A percentile compares a stretch with the other conserved stretches of the same genome.
These are phyloP conservation scores for Diplodia scrobiculata DNA, from an alignment of 2,329 filamentous ascomycete species.

Conservation along the genomic window DNA sequence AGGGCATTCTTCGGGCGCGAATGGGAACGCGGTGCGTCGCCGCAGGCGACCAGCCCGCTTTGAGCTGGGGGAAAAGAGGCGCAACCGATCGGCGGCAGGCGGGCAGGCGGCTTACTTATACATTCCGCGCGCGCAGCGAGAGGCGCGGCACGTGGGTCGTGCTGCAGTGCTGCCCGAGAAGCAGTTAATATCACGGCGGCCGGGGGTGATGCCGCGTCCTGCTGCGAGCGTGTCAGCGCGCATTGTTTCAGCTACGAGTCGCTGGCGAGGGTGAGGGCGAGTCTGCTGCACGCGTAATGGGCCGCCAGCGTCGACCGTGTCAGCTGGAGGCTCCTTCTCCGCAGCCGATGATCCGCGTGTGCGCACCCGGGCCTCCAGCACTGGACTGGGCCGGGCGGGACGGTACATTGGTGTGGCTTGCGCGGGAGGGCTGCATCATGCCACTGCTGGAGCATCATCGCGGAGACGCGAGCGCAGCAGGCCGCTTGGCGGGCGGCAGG, in stretches of 20 bases:
- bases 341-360: constrained; percentile 15
- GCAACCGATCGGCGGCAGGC: constrained; percentile 17
- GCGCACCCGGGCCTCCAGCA: constrained; percentile 6
- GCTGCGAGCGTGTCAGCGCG: constrained; percentile 8
- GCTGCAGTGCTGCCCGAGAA: constrained; percentile 21
- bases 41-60: constrained; percentile 6
- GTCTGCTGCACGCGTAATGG: constrained; percentile 13
- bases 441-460: constrained; percentile 5
- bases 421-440: constrained; percentile 15
- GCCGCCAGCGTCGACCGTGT: not conserved
- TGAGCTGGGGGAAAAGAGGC: constrained; percentile 9
- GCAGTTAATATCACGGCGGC: not conserved
- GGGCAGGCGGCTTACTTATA: constrained; percentile 22
- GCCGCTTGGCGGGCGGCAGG: constrained; percentile 8
- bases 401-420: constrained; percentile 22
- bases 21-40: constrained; percentile 16
- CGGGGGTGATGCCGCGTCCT: not conserved
- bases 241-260: constrained; percentile 13
- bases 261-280: not conserved
- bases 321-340: constrained; percentile 18
- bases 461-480: not conserved
- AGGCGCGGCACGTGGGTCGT: not conserved
- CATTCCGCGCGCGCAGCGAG: constrained; percentile 13
- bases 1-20: constrained; percentile 3
- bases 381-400: constrained; percentile 3